Conservation (phyloP, 2,329 filamentous ascomycete genomes). For the Huntiella decipiens region DNA sequence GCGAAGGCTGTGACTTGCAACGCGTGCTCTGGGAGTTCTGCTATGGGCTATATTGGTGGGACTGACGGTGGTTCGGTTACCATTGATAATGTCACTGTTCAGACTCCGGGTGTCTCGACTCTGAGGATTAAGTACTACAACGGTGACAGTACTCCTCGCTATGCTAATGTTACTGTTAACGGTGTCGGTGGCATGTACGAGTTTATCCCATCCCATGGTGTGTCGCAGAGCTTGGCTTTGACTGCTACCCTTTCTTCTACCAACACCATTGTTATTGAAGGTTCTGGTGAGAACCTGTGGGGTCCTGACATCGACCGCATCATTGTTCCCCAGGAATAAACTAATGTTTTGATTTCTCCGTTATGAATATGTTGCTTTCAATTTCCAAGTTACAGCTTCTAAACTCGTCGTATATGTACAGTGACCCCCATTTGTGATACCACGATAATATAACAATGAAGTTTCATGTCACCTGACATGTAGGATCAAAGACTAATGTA, state of each 20-base stretch:
- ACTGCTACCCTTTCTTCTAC: constrained; percentile 26
- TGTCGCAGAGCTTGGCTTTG: constrained; percentile 26
- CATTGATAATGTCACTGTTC: constrained; percentile 27
- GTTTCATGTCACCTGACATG: no score
- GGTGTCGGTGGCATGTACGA: constrained; percentile 30
- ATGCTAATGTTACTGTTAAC: constrained; percentile 37
- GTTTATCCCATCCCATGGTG: constrained; percentile 31
- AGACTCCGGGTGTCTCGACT: constrained; percentile 26
- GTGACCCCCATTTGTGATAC: no score
- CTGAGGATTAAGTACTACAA: constrained; percentile 37
- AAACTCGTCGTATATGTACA: no score
- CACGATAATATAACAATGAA: no score
- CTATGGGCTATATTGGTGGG: constrained; percentile 38
- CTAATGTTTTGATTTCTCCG: not conserved
- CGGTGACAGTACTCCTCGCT: constrained; percentile 31
- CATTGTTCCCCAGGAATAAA: constrained; percentile 25
- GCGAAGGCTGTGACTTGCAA: constrained; percentile 29
- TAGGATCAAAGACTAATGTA: no score
- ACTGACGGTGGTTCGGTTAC: constrained; percentile 25
- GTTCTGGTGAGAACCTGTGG: constrained; percentile 20
- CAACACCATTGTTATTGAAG: constrained; percentile 31
- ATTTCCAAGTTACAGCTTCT: no score
- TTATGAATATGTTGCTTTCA: no score
- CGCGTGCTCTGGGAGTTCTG: constrained; percentile 28
- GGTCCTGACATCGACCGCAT: constrained; percentile 35